Conservation (phyloP, 1,284 basidiomycete genomes). For the Trametes pubescens region DNA sequence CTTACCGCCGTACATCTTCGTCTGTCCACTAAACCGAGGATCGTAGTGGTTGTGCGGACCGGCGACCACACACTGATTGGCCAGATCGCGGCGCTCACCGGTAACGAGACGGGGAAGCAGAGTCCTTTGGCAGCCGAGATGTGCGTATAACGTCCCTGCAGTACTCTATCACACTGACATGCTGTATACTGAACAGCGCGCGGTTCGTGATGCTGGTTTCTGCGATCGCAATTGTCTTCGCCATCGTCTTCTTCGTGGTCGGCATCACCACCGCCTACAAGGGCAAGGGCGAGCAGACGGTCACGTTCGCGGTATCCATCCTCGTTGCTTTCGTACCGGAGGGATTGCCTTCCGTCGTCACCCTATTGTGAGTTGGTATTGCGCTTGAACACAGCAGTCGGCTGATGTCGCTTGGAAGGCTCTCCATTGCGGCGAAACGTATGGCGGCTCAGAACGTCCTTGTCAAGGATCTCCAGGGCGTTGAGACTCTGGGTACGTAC, state of each 20-base stretch:
- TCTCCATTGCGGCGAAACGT: constrained; percentile 76
- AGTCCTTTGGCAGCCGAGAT: constrained; percentile 74
- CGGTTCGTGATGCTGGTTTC: constrained; percentile 69
- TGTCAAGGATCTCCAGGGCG: constrained; percentile 73
- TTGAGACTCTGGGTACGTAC: constrained; percentile 67
- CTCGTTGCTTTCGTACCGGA: constrained; percentile 79
- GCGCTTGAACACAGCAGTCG: neutral
- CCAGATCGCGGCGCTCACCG: constrained; percentile 71
- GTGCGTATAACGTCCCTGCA: constrained; percentile 44
- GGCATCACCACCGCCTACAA: constrained; percentile 73
- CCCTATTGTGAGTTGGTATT: constrained; percentile 53
- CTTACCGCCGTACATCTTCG: neutral
- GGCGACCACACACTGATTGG: constrained; percentile 74
- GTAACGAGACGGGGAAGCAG: constrained; percentile 68
- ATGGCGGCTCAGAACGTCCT: constrained; percentile 79
- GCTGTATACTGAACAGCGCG: constrained; percentile 44
- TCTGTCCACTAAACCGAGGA: neutral
- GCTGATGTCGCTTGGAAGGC: constrained; percentile 31
- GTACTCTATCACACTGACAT: neutral
- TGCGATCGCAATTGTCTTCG: constrained; percentile 66
- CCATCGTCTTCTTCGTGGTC: constrained; percentile 69
- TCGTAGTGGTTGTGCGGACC: constrained; percentile 67
- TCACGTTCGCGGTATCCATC: constrained; percentile 75
- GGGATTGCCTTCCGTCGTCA: constrained; percentile 75
- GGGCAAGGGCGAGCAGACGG: constrained; percentile 64